These are phyloP conservation scores for Aspergillus cavernicola DNA, from an alignment of 495 filamentous ascomycete species.

Conservation along the genomic window DNA sequence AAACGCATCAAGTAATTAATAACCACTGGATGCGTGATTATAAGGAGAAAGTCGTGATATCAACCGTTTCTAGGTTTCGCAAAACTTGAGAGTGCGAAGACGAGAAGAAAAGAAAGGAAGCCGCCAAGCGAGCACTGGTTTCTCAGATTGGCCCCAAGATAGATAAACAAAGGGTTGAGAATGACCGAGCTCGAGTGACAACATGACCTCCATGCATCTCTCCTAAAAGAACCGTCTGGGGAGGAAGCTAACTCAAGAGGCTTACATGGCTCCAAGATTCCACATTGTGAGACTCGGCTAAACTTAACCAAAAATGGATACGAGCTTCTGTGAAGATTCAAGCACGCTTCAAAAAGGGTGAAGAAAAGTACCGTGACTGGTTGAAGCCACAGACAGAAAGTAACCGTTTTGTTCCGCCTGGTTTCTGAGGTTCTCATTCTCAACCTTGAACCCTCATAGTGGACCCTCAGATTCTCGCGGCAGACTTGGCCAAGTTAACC, in stretches of 20 bases:
- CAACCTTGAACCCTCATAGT: too few species aligned
- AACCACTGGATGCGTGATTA: too few species aligned
- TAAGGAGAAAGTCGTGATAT: too few species aligned
- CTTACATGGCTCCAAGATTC: background rate
- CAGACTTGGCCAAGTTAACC: background rate
- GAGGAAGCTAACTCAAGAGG: background rate
- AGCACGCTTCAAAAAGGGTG: background rate
- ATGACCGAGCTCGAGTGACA: background rate
- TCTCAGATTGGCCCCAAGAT: background rate
- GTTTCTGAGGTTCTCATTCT: too few species aligned
- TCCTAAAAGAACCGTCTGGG: background rate
- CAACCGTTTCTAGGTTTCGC: too few species aligned
- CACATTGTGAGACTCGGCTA: too few species aligned
- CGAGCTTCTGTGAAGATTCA: background rate
- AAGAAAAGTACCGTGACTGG: background rate
- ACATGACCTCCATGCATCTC: background rate
- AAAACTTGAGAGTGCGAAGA: background rate
- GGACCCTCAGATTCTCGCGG: background rate
- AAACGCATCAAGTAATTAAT: background rate
- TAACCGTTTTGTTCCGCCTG: too few species aligned
- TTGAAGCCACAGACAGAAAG: background rate
- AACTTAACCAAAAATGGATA: background rate
- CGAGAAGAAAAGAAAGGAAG: background rate
- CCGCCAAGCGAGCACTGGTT: too few species aligned
- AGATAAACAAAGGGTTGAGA: background rate